Evolutionary conservation across 2,329 filamentous ascomycete genomes (phyloP).

Genomic region (Trichoderma sp.): DNA sequence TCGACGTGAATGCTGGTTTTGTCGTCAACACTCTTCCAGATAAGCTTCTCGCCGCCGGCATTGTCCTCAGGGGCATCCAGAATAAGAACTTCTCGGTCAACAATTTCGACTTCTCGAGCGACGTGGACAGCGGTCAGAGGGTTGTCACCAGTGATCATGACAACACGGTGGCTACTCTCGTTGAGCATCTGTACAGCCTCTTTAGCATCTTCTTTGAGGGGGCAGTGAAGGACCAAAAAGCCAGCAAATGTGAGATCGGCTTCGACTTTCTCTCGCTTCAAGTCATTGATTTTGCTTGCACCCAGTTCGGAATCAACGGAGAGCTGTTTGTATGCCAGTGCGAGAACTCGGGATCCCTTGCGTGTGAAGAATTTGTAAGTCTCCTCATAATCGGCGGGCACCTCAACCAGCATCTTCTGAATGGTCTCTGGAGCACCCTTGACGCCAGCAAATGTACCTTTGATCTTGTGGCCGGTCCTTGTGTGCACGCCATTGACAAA

Average conservation of each 20-base stretch:
- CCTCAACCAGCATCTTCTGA: conserved; percentile 81
- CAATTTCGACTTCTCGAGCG: conserved; percentile 92
- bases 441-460: conserved; percentile 88
- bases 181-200: conserved; percentile 95
- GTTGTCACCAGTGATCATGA: conserved; percentile 99
- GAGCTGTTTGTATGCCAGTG: conserved; percentile 91
- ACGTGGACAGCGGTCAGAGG: conserved; percentile 95
- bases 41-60: conserved; percentile 73
- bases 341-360: conserved; percentile 90
- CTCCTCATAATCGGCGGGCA: conserved; percentile 90
- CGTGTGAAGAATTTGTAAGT: conserved; percentile 98
- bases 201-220: conserved; percentile 93
- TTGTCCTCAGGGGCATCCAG: conserved; percentile 93
- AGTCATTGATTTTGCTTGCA: conserved; percentile 82
- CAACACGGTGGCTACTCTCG: conserved; percentile 95
- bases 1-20: conserved; percentile 84
- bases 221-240: conserved; percentile 93
- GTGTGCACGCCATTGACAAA: conserved; percentile 73
- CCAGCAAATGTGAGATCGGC: conserved; percentile 83
- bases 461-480: conserved; percentile 72
- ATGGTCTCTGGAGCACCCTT: conserved; percentile 98
- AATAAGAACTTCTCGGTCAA: conserved; percentile 92
- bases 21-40: conserved; percentile 96
- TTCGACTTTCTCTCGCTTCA: conserved; percentile 92
- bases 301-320: conserved; percentile 79